phyloP scores from a whole-genome alignment of 2,329 filamentous ascomycete species.

The Apiospora aurea region DNA sequence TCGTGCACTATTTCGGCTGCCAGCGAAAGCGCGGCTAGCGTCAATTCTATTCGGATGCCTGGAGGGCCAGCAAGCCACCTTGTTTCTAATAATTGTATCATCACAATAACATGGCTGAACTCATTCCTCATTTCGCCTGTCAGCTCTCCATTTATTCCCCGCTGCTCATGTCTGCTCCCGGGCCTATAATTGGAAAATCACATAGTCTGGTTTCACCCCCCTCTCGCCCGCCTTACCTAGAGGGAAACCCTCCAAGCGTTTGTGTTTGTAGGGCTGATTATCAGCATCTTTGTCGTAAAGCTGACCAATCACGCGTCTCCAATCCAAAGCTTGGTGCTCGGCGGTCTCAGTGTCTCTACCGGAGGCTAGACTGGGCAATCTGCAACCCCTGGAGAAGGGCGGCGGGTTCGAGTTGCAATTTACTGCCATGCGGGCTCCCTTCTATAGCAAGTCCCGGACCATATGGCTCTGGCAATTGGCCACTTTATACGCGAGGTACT shows the following conservation, averaged over 20 bases:
- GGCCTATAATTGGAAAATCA: slow-evolving; percentile 17
- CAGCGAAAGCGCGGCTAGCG: background rate
- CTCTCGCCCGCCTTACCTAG: slow-evolving; percentile 3
- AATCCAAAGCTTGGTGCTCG: background rate
- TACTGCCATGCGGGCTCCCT: background rate
- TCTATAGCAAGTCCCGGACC: slow-evolving; percentile 8
- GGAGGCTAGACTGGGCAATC: background rate
- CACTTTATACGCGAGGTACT: slow-evolving; percentile 2
- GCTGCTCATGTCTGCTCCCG: background rate
- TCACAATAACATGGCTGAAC: background rate
- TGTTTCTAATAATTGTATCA: slow-evolving; percentile 8
- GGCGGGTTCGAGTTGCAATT: background rate
- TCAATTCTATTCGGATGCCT: slow-evolving; percentile 3
- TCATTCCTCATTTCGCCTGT: background rate
- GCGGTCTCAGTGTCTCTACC: background rate
- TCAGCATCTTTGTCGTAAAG: slow-evolving; percentile 17
- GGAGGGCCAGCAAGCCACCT: background rate
- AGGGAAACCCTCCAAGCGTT: background rate
- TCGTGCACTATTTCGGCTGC: background rate
- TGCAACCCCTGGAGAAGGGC: slow-evolving; percentile 4
- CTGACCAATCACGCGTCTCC: background rate
- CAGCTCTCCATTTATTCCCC: slow-evolving; percentile 10
- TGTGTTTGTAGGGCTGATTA: slow-evolving; percentile 14
- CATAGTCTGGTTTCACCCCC: background rate
- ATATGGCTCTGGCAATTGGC: background rate